phyloP scores from a whole-genome alignment of 2,329 filamentous ascomycete genomes.

The Biscogniauxia marginata region DNA sequence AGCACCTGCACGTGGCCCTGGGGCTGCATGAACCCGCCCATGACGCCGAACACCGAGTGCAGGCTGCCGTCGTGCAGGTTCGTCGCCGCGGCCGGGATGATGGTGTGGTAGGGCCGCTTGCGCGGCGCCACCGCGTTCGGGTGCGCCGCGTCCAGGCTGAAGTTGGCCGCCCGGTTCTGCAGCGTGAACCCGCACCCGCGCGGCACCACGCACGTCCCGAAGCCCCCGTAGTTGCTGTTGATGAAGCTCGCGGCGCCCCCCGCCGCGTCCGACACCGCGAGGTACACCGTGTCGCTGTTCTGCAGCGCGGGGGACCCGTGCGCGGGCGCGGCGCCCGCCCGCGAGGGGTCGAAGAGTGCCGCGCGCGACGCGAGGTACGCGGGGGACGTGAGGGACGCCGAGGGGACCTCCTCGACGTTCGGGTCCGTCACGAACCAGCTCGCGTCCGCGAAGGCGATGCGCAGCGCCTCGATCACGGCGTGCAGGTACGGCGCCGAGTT shows the following conservation, averaged over 20 bases:
- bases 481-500: conserved; percentile 83
- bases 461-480: conserved; percentile 80
- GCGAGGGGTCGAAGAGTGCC: conserved; percentile 54
- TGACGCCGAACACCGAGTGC: conserved; percentile 88
- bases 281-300: conserved; percentile 92
- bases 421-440: conserved; percentile 91
- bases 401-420: conserved; percentile 67
- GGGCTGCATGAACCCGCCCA: conserved; percentile 98
- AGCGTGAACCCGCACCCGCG: conserved; percentile 85
- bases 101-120: conserved; percentile 95
- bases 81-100: conserved; percentile 90
- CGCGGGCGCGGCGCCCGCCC: conserved; percentile 59
- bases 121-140: conserved; percentile 77
- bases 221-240: conserved; percentile 89
- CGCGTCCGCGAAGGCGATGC: conserved; percentile 86
- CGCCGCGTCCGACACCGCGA: conserved; percentile 73
- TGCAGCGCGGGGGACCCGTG: conserved; percentile 80
- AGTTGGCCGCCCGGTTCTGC: conserved; percentile 90
- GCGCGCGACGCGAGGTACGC: conserved; percentile 72
- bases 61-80: conserved; percentile 70
- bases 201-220: conserved; percentile 86
- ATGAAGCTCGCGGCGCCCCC: conserved; percentile 96
- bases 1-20: conserved; percentile 94
- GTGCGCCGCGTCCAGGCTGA: conserved; percentile 68
- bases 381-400: conserved; percentile 65